These are phyloP conservation scores for Albatrellus ellisii DNA, from an alignment of 768 basidiomycete genomes.

Conservation along the genomic window DNA sequence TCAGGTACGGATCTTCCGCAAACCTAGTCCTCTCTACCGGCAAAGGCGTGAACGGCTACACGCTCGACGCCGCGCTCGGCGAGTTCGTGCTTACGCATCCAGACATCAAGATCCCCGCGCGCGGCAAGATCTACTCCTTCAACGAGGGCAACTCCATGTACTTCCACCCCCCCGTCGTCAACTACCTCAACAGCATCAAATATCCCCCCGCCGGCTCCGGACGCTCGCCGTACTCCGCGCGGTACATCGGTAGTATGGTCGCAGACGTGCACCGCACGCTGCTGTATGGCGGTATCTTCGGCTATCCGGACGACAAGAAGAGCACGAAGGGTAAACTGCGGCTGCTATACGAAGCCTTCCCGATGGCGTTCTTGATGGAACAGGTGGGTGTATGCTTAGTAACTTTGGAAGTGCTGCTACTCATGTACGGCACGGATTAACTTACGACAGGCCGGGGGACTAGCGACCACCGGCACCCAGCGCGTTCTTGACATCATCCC, in stretches of 20 bases:
- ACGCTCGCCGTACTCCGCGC: conserved; percentile 81
- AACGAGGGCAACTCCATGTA: conserved; percentile 98
- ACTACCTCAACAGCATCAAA: conserved; percentile 87
- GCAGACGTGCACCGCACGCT: conserved; percentile 96
- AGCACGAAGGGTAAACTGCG: conserved; percentile 91
- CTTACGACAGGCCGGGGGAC: conserved; percentile 68
- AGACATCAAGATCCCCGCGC: conserved; percentile 83
- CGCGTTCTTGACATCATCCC: conserved; percentile 89
- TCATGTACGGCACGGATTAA: no score
- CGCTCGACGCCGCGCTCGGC: conserved; percentile 86
- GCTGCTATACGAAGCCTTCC: conserved; percentile 94
- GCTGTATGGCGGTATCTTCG: conserved; percentile 96
- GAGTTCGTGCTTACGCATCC: conserved; percentile 99
- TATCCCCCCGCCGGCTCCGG: conserved; percentile 61
- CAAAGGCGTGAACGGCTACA: conserved; percentile 95
- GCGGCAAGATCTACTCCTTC: conserved; percentile 99
- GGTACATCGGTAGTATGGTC: conserved; percentile 98
- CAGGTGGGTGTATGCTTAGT: conserved; percentile 40
- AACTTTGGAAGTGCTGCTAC: background rate
- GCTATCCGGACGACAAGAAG: conserved; percentile 97
- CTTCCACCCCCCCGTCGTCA: conserved; percentile 70
- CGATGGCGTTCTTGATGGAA: conserved; percentile 92
- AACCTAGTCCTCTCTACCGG: conserved; percentile 95
- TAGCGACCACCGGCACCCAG: conserved; percentile 91
- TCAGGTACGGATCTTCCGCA: conserved; percentile 85